Percentiles rank a stretch among this genome's conserved stretches.
These are phyloP conservation scores for Rheum nobile DNA, from an alignment of 148 eudicot species.

Conservation along the genomic window DNA sequence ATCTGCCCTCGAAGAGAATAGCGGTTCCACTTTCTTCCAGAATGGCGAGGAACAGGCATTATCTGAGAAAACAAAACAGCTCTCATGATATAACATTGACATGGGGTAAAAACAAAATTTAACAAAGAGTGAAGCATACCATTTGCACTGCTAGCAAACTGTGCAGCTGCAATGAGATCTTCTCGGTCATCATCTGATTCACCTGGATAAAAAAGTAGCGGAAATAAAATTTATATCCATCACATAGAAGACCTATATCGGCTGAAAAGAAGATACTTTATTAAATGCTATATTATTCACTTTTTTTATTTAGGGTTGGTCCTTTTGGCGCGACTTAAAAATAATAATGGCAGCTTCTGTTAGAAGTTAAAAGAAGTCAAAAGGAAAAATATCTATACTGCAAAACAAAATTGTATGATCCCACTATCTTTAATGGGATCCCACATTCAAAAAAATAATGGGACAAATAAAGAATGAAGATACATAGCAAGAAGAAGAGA, in stretches of 20 bases:
- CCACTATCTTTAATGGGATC: too few species aligned
- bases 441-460: too few species aligned
- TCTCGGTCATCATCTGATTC: conserved; percentile 90
- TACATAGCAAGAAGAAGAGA: background rate
- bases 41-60: conserved; percentile 59
- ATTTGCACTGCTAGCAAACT: conserved; percentile 53
- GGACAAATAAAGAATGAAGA: background rate
- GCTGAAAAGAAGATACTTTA: background rate
- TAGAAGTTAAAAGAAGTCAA: background rate
- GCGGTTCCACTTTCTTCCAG: conserved; percentile 71
- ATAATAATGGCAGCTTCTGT: background rate
- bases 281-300: background rate
- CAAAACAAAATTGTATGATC: background rate
- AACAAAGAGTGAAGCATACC: conserved; percentile 30
- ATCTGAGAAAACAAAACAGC: conserved; percentile 31
- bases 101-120: background rate
- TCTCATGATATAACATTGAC: background rate
- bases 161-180: conserved; percentile 65
- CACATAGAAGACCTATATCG: background rate
- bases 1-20: conserved; percentile 40
- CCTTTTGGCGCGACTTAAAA: background rate
- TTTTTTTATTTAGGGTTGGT: background rate
- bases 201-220: conserved; percentile 25
- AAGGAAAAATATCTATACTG: background rate
- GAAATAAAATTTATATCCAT: background rate